Conservation (phyloP, 176 grass and related monocot genomes). For the Elaeis guineensis region DNA sequence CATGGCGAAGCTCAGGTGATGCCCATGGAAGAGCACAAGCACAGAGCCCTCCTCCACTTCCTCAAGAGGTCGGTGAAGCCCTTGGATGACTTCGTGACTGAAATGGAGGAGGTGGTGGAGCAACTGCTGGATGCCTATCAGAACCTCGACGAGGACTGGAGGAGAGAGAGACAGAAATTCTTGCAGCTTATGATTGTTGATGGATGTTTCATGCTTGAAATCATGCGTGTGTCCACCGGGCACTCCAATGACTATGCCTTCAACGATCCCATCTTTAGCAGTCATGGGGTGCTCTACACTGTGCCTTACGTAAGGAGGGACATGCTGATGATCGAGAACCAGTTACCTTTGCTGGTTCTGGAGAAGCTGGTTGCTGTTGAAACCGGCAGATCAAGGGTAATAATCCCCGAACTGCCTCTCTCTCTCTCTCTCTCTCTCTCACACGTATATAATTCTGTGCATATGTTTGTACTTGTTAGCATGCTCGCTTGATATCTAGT, state of each 20-base stretch:
- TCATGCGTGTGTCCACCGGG: slow-evolving; percentile 24
- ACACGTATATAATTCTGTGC: too few relatives aligned
- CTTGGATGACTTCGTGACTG: slow-evolving; percentile 28
- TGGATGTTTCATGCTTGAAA: slow-evolving; percentile 75
- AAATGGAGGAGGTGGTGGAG: slow-evolving; percentile 25
- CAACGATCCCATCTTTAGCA: slow-evolving; percentile 21
- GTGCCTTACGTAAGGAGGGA: slow-evolving; percentile 20
- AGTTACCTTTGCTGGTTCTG: slow-evolving; percentile 27
- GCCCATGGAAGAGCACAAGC: slow-evolving; percentile 81
- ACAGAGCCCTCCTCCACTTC: slow-evolving; percentile 47
- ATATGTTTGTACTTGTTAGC: too few relatives aligned
- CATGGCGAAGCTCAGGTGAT: slow-evolving; percentile 4
- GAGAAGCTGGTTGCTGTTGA: slow-evolving; percentile 2
- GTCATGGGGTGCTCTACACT: background rate
- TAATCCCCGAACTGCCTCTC: background rate
- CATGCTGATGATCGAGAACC: slow-evolving; percentile 34
- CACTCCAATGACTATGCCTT: slow-evolving; percentile 31
- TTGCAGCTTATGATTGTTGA: slow-evolving; percentile 71
- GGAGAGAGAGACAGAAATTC: slow-evolving; percentile 27
- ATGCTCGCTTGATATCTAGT: too few relatives aligned
- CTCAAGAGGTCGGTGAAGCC: slow-evolving; percentile 29
- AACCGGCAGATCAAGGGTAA: background rate
- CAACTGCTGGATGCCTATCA: slow-evolving; percentile 46
- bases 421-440: background rate
- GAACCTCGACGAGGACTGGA: slow-evolving; percentile 31